A percentile compares a stretch with the other conserved stretches of the same genome.
phyloP scores from a whole-genome alignment of 345 rosid genomes.

The Eucalyptus melliodora region DNA sequence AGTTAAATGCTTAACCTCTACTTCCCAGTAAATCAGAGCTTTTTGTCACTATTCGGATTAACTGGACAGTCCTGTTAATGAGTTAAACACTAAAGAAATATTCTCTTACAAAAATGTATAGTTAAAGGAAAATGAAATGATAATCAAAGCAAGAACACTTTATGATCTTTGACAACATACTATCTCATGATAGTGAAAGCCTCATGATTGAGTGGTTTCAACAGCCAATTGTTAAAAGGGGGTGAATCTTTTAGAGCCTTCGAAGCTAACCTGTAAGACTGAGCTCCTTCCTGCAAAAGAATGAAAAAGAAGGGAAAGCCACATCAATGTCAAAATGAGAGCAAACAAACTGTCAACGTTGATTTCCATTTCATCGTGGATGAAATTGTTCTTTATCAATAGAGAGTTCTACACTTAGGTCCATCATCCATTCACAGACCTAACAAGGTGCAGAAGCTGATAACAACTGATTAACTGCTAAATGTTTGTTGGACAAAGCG shows the following conservation, averaged over 20 bases:
- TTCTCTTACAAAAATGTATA: neutral
- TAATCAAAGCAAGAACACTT: neutral
- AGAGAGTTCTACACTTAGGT: neutral
- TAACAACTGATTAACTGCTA: neutral
- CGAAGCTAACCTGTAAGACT: conserved; percentile 25
- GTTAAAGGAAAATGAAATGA: neutral
- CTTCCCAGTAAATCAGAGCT: neutral
- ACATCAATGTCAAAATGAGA: neutral
- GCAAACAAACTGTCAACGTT: neutral
- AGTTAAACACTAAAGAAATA: neutral
- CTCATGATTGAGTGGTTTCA: conserved; percentile 27
- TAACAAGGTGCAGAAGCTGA: neutral
- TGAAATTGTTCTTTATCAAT: neutral
- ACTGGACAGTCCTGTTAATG: neutral
- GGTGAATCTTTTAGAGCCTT: conserved; percentile 20
- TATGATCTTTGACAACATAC: neutral
- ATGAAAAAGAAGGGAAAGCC: neutral
- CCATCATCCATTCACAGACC: neutral
- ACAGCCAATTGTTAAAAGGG: conserved; percentile 37
- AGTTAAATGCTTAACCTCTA: neutral
- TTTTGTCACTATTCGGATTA: neutral
- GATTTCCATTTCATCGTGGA: neutral
- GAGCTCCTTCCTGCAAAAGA: conserved; percentile 45
- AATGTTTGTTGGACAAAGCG: neutral
- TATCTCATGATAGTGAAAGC: conserved; percentile 9